phyloP scores from a whole-genome alignment of 352 stramenopile species.

The Phytophthora constricta region DNA sequence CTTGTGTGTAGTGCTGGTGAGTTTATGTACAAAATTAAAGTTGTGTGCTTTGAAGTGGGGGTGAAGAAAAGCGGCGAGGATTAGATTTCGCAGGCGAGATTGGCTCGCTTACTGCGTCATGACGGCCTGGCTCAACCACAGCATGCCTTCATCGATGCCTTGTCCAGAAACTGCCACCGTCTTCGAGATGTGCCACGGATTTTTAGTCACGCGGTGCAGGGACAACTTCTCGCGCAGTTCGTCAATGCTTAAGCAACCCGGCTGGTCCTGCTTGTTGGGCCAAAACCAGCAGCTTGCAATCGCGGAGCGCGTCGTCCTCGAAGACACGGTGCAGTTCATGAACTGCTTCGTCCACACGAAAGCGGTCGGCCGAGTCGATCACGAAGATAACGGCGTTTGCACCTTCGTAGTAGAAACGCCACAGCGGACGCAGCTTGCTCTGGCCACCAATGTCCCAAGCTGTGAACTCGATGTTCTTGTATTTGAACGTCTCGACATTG shows the following conservation, averaged over 20 bases:
- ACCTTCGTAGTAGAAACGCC: conserved; percentile 74
- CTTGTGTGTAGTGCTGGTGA: background rate
- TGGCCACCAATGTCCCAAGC: conserved; percentile 86
- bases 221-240: conserved; percentile 41
- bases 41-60: conserved; percentile 10
- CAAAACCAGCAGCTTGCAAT: conserved; percentile 47
- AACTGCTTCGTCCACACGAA: conserved; percentile 54
- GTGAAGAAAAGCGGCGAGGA: conserved; percentile 3
- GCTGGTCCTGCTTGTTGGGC: conserved; percentile 58
- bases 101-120: conserved; percentile 16
- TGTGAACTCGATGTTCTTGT: conserved; percentile 77
- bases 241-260: conserved; percentile 31
- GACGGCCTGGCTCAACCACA: conserved; percentile 49
- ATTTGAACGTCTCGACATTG: conserved; percentile 78
- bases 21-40: background rate
- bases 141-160: conserved; percentile 51
- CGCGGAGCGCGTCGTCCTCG: conserved; percentile 40
- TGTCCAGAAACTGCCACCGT: conserved; percentile 41
- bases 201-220: conserved; percentile 42
- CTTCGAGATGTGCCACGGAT: conserved; percentile 36
- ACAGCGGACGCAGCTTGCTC: conserved; percentile 72
- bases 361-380: conserved; percentile 65
- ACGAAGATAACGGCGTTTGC: conserved; percentile 87
- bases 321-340: conserved; percentile 53
- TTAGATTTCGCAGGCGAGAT: background rate